Base-by-base conservation (phyloP, 2,329 filamentous ascomycete species). In the Epichloe hybrida region DNA sequence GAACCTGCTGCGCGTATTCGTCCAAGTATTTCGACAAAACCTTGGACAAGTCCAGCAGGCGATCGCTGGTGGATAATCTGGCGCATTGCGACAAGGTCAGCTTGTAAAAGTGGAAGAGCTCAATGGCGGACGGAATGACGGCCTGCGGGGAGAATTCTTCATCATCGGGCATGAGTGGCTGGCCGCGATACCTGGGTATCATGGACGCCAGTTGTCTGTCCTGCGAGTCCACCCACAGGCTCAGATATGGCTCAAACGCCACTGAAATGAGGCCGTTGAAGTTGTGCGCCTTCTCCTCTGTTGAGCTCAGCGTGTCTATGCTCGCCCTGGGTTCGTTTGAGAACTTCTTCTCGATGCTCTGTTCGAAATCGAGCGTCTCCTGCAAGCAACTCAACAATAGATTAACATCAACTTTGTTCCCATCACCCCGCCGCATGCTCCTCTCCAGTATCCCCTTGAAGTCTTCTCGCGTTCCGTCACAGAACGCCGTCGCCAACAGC, bases 61-160 rank as follows among this genome's bases (percentile, higher is more conserved):
- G 81, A 50, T 85, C 83, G n/a, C 89, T 86, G 0, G 91, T 96
- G 0, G 93, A 97, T 1, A 98, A 75, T 66, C 96, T 97, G 4
- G 93, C 89, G 67, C 93, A 98, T 69, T 98, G 93, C 3, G 89
- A 88, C 37, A 98, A 71, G 0, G 88, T 91, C 53, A 91, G 79
- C 54, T 95, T 88, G 69, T 98, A 98, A 64, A 96, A 95, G 61
- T 95, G 88, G 68, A 98, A 98, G 0, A 98, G 78, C 63, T 98
- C 93, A 44, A 95, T 96, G 3, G 93, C 95, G 0, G 93, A 97
- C 2, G 85, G 76, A 52, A 96, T 91, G 51, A 98, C 91, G 43
- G 88, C 82, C 64, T 95, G 88, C 0, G 86, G 75, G 41, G 88
- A 87, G 65, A 97, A 97, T 51, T 98, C 93, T 59, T 98, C 93